phyloP scores from a whole-genome alignment of 148 eudicot species.

The Fallopia convolvulus region DNA sequence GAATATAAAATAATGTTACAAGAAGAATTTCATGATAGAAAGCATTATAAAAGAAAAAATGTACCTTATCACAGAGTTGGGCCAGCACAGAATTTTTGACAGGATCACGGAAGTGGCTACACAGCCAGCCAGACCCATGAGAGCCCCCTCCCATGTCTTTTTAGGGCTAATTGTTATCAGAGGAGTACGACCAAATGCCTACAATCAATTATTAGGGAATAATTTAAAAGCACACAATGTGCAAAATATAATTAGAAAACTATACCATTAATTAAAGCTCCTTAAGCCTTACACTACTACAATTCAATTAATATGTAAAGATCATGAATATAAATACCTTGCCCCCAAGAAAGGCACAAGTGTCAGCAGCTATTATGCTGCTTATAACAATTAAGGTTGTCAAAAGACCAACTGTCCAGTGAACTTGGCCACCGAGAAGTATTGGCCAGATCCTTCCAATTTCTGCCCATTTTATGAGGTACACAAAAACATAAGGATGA shows the following conservation, averaged over 20 bases:
- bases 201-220: conserved; percentile 16
- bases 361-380: conserved; percentile 96
- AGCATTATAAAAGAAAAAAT: background rate
- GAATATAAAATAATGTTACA: background rate
- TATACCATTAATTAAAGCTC: background rate
- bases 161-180: conserved; percentile 80
- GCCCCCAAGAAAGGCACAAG: conserved; percentile 89
- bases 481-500: background rate
- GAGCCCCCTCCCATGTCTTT: conserved; percentile 98
- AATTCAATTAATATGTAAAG: background rate
- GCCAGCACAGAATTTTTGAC: conserved; percentile 74
- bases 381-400: conserved; percentile 73
- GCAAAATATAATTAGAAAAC: background rate
- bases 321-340: conserved; percentile 37
- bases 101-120: conserved; percentile 59
- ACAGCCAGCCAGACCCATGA: conserved; percentile 76
- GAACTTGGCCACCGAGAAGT: conserved; percentile 83
- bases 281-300: background rate
- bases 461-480: conserved; percentile 30
- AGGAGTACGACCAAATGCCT: conserved; percentile 95
- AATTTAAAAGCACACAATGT: background rate
- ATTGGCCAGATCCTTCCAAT: conserved; percentile 74
- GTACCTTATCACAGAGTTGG: conserved; percentile 61
- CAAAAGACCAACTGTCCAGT: conserved; percentile 97
- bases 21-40: background rate